Evolutionary conservation across 139 green algal genomes (phyloP), one percentile per base, ranked within the genome.

Genomic region (Auxenochlorella pyrenoidosa): DNA sequence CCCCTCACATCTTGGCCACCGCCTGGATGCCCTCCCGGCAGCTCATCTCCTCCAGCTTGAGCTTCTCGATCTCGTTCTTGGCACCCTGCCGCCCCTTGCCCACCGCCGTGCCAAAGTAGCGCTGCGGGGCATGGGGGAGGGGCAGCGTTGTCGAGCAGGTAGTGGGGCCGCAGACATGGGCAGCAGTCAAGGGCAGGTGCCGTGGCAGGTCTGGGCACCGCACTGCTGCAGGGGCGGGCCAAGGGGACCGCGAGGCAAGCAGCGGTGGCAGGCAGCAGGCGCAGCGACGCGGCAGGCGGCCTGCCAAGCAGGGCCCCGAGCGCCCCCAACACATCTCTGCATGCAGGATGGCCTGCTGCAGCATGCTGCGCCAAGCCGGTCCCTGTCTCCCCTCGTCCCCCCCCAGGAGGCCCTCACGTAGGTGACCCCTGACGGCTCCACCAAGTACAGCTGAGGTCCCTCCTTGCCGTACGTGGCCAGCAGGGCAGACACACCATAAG

Each of bases 51-150:
- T 70, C 84, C n/a, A 99, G 94, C 87, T 99, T 97, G 36, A 99
- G 94, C 92, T 97, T 96, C 91, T 99, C 98, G 77, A 99, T 97
- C 93, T 99, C 97, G 80, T 97, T 99, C 91, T 98, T 98, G 40
- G 97, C 98, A 4, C 91, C 95, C 91, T 98, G 95, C n/a, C 96
- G 91, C 24, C 95, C 97, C 92, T 99, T 99, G 81, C 98, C 98
- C 54, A 99, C 94, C 41, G 97, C 98, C 40, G 96, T 95, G 58
- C 97, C 98, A 90, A 96, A 97, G 92, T 97, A 99, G 18, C 96
- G 89, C 87, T 98, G 90, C 82, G 79, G n/a, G 0, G 43, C 2
- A 16, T 19, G 4, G 30, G 3, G 51, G 82, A 5, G 4, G 82
- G 13, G 70, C 36, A 13, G 22, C 24, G 10, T 3, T 68, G 60